Percentiles rank a stretch among this genome's conserved stretches.
These are phyloP conservation scores for Neurospora hispaniola DNA, from an alignment of 495 filamentous ascomycete genomes.

Conservation along the genomic window DNA sequence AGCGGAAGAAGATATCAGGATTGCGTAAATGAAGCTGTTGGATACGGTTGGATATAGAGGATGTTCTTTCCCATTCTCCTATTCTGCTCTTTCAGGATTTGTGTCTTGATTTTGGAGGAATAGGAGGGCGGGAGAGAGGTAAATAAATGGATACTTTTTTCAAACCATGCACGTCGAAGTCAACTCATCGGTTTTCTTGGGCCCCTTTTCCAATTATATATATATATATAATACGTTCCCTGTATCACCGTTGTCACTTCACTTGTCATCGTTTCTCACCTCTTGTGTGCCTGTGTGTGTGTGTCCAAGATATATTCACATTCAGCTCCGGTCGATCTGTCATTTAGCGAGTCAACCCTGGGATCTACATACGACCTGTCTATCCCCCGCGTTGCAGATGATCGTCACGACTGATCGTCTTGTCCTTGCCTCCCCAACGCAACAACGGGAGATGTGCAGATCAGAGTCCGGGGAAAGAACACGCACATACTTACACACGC, in stretches of 20 bases:
- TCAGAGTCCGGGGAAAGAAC: neutral
- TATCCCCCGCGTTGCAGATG: neutral
- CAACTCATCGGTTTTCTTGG: neutral
- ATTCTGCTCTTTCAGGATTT: neutral
- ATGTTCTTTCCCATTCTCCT: neutral
- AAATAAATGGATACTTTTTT: neutral
- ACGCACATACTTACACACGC: neutral
- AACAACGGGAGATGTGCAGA: neutral
- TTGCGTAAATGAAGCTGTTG: constrained; percentile 1
- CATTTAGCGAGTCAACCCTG: neutral
- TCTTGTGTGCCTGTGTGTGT: neutral
- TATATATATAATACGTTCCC: neutral
- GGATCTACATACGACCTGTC: neutral
- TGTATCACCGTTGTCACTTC: neutral
- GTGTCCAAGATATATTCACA: neutral
- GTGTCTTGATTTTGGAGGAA: neutral
- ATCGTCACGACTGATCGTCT: neutral
- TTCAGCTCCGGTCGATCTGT: neutral
- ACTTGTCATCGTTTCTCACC: neutral
- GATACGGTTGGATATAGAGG: constrained; percentile 2
- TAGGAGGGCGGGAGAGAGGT: neutral
- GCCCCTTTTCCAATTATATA: neutral
- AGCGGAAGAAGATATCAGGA: constrained; percentile 1
- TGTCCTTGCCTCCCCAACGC: neutral
- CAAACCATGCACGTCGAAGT: neutral